Evolutionary conservation across 1,139 yeast species (phyloP), one percentile per base, ranked within the genome.

Genomic region (Candida pseudocylindracea): DNA sequence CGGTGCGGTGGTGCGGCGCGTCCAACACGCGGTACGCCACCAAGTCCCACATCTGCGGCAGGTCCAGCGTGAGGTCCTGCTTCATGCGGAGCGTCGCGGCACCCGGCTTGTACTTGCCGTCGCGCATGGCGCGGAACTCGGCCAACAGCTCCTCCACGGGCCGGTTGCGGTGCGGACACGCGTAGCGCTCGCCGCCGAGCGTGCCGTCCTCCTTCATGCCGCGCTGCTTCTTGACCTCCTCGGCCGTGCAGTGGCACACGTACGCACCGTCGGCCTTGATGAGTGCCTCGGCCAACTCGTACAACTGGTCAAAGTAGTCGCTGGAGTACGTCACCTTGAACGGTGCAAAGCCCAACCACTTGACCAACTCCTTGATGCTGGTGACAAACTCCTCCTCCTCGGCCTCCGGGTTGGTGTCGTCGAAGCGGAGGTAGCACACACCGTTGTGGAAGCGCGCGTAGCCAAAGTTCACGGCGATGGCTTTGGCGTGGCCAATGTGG

Each of bases 21-120:
- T 85, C 64, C 44, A 91, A 62, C 7, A 91, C 94, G 53, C 99
- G 71, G 57, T 91, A 91, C n/a, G 98, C 98, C 37, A 88, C 92
- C 43, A 88, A 67, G 54, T 91, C 99, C 98, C 99, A 91, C 98
- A 91, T 91, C 57, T 88, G 98, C 13, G 98, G 98, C 42, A 81
- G 79, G 41, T 94, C 93, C 29, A 91, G 78, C n/a, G 54, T 51
- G 40, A 88, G 59, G 50, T 88, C 93, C 61, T 81, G 95, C 53
- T 88, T 88, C 98, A 91, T 88, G 57, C 99, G 73, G 48, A 91
- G 63, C 5, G 85, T 81, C 27, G 93, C 96, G 50, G 80, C 81
- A 41, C 96, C 96, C 30, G 83, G 83, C 42, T 67, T 63, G 55
- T 78, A 91, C 41, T 63, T 60, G 31, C 98, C 98, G 45, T 79